These are phyloP conservation scores for Selenicereus undatus DNA, from an alignment of 148 eudicot species.

Conservation along the genomic window DNA sequence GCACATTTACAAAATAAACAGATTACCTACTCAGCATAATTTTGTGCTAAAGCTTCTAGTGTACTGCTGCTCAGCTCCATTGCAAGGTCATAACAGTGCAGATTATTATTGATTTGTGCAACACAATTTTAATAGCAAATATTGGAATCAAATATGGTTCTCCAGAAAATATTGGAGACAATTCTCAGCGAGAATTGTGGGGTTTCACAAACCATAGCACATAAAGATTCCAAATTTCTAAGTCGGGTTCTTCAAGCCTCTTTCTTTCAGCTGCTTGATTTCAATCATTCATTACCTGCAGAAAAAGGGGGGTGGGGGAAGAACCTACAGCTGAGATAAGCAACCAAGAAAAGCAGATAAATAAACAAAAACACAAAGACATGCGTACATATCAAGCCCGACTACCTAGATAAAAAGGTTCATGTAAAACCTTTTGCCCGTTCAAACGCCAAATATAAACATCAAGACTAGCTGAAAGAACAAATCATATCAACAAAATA, in stretches of 20 bases:
- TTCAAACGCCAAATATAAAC: not conserved
- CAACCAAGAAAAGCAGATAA: not conserved
- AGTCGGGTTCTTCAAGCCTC: constrained; percentile 92
- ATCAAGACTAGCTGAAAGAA: not conserved
- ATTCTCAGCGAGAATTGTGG: constrained; percentile 3
- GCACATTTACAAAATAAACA: not conserved
- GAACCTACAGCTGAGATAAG: not conserved
- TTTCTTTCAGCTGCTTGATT: constrained; percentile 94
- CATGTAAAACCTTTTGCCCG: not conserved
- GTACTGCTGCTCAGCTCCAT: constrained; percentile 95
- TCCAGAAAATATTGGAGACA: constrained; percentile 8
- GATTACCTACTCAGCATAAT: constrained; percentile 90
- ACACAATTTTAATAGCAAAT: constrained; percentile 9
- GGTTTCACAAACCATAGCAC: constrained; percentile 77
- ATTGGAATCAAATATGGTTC: not conserved
- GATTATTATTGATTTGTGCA: constrained; percentile 83
- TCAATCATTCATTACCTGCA: constrained; percentile 97
- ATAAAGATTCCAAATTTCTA: constrained; percentile 90
- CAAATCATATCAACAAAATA: not conserved
- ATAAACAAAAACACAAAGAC: not conserved
- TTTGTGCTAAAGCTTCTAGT: constrained; percentile 81
- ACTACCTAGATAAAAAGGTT: not conserved
- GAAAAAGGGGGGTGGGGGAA: not conserved
- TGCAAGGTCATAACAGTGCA: constrained; percentile 95
- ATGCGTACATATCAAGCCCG: not conserved